Evolutionary conservation across 192 early-diverging fungal genomes (phyloP).

Genomic region (Backusella morwellensis): DNA sequence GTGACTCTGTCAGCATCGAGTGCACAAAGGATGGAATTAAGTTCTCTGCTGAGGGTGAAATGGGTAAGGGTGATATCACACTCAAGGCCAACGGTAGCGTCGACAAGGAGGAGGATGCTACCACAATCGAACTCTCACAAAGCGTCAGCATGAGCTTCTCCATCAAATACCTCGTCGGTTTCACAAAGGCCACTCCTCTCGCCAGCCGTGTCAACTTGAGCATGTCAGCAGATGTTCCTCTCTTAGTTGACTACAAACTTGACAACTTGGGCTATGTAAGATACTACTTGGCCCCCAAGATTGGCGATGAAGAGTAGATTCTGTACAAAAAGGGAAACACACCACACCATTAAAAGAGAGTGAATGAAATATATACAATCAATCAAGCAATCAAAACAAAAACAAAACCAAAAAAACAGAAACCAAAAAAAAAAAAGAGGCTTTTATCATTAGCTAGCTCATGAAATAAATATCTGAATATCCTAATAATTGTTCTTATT

Average conservation of each 20-base stretch:
- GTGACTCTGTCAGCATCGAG: slow-evolving; percentile 88
- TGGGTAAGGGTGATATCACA: slow-evolving; percentile 80
- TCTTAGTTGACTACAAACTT: slow-evolving; percentile 94
- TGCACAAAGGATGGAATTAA: slow-evolving; percentile 92
- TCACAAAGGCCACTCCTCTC: slow-evolving; percentile 92
- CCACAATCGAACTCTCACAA: slow-evolving; percentile 79
- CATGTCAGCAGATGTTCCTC: slow-evolving; percentile 84
- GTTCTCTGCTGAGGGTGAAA: slow-evolving; percentile 86
- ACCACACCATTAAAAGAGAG: neutral
- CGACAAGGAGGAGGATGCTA: slow-evolving; percentile 60
- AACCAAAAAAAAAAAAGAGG: neutral
- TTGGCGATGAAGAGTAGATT: slow-evolving; percentile 21
- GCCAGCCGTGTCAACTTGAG: slow-evolving; percentile 72
- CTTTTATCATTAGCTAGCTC: neutral
- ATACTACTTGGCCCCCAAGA: slow-evolving; percentile 72
- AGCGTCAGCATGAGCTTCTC: slow-evolving; percentile 84
- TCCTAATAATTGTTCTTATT: neutral
- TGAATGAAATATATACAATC: neutral
- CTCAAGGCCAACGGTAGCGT: slow-evolving; percentile 74
- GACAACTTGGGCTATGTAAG: slow-evolving; percentile 86
- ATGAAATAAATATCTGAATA: slow-evolving; percentile 1
- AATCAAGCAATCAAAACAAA: neutral
- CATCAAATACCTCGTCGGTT: slow-evolving; percentile 93
- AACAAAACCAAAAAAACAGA: too few relatives aligned
- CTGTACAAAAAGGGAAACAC: neutral